These are phyloP conservation scores for Sorghum bicolor DNA, from an alignment of 176 grass and related monocot genomes.

Conservation along the genomic window Sorghum_bicolor_NCBIv3 NC_012871.2:75569501-75570000, in stretches of 20 bases:
- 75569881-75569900: neutral
- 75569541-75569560: neutral
- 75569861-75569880: neutral
- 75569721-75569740: neutral
- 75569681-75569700: neutral
- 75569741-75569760: neutral
- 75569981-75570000: neutral
- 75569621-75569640: neutral
- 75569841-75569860: neutral
- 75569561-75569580: neutral
- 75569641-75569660: neutral
- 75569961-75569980: conserved; percentile 7
- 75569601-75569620: neutral
- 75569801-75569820: neutral
- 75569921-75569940: neutral
- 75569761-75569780: neutral
- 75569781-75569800: neutral
- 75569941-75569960: neutral
- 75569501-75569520: neutral
- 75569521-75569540: neutral
- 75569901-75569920: neutral
- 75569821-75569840: neutral
- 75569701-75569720: neutral
- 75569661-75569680: neutral
- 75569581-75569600: neutral